A percentile compares a stretch with the other conserved stretches of the same genome.
These are phyloP conservation scores for Cladosporium oxysporum DNA, from an alignment of 2,329 filamentous ascomycete species.

Conservation along the genomic window DNA sequence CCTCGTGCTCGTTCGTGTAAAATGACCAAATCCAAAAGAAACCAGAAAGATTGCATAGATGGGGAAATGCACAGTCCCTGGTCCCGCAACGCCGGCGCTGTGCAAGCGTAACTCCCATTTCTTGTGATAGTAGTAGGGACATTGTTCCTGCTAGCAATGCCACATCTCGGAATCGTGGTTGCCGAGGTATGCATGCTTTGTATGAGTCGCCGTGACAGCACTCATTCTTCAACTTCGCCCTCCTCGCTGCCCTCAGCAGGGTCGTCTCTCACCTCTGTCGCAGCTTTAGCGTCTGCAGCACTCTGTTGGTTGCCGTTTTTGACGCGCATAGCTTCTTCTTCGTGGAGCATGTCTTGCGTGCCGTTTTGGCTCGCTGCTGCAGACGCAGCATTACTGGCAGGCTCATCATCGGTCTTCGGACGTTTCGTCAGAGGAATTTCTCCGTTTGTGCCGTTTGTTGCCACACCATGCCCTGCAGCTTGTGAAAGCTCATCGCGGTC, in stretches of 20 bases:
- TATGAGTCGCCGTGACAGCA: background rate
- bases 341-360: constrained; percentile 28
- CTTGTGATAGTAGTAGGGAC: background rate
- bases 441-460: constrained; percentile 21
- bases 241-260: constrained; percentile 45
- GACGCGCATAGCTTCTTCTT: constrained; percentile 33
- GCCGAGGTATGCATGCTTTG: background rate
- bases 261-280: constrained; percentile 25
- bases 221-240: constrained; percentile 49
- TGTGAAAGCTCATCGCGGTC: constrained; percentile 30
- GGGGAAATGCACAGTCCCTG: background rate
- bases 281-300: constrained; percentile 27
- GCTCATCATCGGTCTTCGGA: constrained; percentile 16
- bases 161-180: background rate
- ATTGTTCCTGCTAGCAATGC: background rate
- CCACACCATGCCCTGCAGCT: constrained; percentile 22
- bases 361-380: constrained; percentile 21
- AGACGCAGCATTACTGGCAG: constrained; percentile 20
- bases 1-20: constrained; percentile 4
- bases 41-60: constrained; percentile 3
- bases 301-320: constrained; percentile 32
- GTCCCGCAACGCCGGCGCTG: constrained; percentile 12
- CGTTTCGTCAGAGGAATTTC: constrained; percentile 16
- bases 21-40: background rate
- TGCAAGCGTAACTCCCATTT: background rate